Evolutionary conservation across 805 yeast genomes (phyloP).

Genomic region (Cyberlindnera bimundalis): DNA sequence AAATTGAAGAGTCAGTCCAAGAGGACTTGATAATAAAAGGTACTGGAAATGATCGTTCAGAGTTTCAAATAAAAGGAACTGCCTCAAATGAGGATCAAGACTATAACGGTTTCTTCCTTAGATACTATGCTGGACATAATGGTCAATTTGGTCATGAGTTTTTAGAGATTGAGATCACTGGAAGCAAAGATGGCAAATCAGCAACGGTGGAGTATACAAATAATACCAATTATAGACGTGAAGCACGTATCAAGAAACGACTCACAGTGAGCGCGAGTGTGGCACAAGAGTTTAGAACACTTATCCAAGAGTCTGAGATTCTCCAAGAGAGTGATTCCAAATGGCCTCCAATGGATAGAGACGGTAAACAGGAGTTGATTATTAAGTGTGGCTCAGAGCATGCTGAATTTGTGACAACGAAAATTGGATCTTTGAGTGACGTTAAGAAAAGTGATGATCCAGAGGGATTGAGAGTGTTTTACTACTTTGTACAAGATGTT

Average conservation of each 20-base stretch:
- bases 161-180: constrained; percentile 35
- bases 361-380: constrained; percentile 41
- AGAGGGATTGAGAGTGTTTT: constrained; percentile 42
- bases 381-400: constrained; percentile 31
- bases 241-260: constrained; percentile 38
- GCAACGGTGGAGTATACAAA: constrained; percentile 41
- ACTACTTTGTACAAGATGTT: constrained; percentile 41
- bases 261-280: constrained; percentile 33
- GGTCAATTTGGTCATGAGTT: constrained; percentile 47
- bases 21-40: too few species aligned
- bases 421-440: constrained; percentile 38
- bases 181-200: constrained; percentile 28
- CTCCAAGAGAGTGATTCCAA: constrained; percentile 35
- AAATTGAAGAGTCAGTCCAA: neutral
- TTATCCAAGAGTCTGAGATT: constrained; percentile 38
- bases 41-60: too few species aligned
- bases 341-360: constrained; percentile 40
- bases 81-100: neutral
- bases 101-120: constrained; percentile 30
- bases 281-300: constrained; percentile 32
- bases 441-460: constrained; percentile 39
- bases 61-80: neutral
- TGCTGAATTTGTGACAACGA: constrained; percentile 26
- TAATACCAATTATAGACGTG: constrained; percentile 43
- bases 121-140: constrained; percentile 42